These are phyloP conservation scores for Pleurotus cornucopiae DNA, from an alignment of 768 basidiomycete genomes.

Conservation along the genomic window DNA sequence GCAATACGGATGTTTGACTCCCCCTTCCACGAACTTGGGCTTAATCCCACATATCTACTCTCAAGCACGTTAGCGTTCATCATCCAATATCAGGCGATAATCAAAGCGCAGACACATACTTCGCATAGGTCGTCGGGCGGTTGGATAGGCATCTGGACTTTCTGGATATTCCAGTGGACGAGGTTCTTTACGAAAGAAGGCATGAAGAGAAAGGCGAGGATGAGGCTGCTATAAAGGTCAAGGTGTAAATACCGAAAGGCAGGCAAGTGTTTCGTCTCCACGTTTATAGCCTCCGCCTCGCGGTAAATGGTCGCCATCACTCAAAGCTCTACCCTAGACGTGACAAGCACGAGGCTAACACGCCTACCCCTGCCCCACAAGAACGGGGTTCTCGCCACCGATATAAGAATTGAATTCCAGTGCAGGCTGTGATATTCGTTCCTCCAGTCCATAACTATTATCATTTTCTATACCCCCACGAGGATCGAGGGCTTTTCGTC, in stretches of 20 bases:
- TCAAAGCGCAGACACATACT: constrained; percentile 22
- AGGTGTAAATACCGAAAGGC: constrained; percentile 2
- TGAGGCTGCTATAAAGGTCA: background rate
- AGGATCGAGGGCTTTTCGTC: background rate
- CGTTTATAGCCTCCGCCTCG: constrained; percentile 4
- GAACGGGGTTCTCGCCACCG: background rate
- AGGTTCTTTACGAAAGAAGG: constrained; percentile 37
- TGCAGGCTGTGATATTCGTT: background rate
- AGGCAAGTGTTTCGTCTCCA: constrained; percentile 3
- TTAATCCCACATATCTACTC: constrained; percentile 52
- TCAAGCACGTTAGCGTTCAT: background rate
- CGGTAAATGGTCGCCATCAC: background rate
- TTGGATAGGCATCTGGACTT: constrained; percentile 21
- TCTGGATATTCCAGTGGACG: constrained; percentile 34
- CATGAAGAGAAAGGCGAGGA: constrained; percentile 12
- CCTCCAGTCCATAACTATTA: background rate
- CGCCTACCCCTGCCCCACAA: background rate
- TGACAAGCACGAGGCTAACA: constrained; percentile 4
- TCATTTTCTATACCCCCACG: background rate
- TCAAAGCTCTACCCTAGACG: background rate
- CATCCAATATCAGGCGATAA: background rate
- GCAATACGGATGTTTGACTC: constrained; percentile 55
- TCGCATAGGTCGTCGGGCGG: constrained; percentile 37
- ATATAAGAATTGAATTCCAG: constrained; percentile 6
- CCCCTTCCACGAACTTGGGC: constrained; percentile 62